Percentiles rank a stretch among this genome's conserved stretches.
Conservation (phyloP, 2,329 filamentous ascomycete genomes). For the Claviceps africana region DNA sequence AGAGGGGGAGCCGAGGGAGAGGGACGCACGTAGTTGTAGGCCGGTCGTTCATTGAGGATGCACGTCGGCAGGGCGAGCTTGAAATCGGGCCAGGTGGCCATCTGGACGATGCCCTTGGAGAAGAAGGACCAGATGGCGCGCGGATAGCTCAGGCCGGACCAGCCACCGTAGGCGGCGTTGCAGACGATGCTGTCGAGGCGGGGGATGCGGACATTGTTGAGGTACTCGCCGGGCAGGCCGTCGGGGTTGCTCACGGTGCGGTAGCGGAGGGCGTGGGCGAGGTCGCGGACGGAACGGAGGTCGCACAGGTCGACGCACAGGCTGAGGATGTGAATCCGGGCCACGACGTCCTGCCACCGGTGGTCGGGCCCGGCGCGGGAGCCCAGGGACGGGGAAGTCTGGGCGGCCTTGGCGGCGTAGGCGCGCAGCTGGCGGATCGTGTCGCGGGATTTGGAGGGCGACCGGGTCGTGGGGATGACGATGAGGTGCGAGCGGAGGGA, state of each 20-base stretch:
- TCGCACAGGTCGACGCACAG: slow-evolving; percentile 48
- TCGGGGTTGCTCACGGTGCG: slow-evolving; percentile 33
- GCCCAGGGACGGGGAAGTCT: slow-evolving; percentile 22
- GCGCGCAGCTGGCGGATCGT: slow-evolving; percentile 51
- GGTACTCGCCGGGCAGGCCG: slow-evolving; percentile 20
- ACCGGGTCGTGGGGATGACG: slow-evolving; percentile 74
- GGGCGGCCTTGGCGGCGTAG: slow-evolving; percentile 36
- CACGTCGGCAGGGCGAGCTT: slow-evolving; percentile 47
- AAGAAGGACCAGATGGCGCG: slow-evolving; percentile 39
- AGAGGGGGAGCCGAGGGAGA: not conserved
- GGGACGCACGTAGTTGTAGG: slow-evolving; percentile 20
- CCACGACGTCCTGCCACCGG: slow-evolving; percentile 25
- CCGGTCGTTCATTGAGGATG: slow-evolving; percentile 26
- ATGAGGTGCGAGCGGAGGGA: slow-evolving; percentile 56
- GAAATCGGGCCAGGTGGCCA: slow-evolving; percentile 63
- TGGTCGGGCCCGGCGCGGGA: slow-evolving; percentile 22
- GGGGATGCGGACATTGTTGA: slow-evolving; percentile 39
- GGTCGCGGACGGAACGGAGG: slow-evolving; percentile 33
- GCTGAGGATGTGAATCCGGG: slow-evolving; percentile 43
- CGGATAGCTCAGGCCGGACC: slow-evolving; percentile 63
- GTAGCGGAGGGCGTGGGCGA: slow-evolving; percentile 31
- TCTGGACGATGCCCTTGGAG: slow-evolving; percentile 46
- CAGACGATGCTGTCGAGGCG: slow-evolving; percentile 67
- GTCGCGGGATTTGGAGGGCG: slow-evolving; percentile 55
- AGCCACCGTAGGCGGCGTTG: slow-evolving; percentile 83